Evolutionary conservation across 257 asterid species (phyloP), one percentile per base, ranked within the genome.

Genomic region (Solanum rostratum): DNA sequence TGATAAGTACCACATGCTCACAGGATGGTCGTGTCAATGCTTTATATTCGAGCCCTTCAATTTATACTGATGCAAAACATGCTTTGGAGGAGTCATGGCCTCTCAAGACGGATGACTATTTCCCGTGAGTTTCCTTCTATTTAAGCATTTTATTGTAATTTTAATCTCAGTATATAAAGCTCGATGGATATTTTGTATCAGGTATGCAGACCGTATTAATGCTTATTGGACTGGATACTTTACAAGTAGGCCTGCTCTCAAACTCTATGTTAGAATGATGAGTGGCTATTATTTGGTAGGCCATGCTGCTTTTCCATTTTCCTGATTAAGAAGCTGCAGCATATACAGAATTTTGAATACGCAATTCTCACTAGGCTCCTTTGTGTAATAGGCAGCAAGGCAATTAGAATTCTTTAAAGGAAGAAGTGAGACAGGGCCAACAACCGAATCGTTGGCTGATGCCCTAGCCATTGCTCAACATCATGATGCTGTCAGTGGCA

Each of bases 21-120:
- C 90, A 97, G 99, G 99, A 97, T 93, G 99, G 99, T 63, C 99
- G 99, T 86, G 98, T 97, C 85, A 97, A 95, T 93, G 98, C 95
- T 33, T 90, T 97, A 24, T 97, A 97, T 87, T 97, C 99, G 37
- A 93, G 96, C 71, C 99, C 99, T 82, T 93, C 98, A 33, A 71
- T 97, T 83, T 97, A 97, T 86, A 95, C 99, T 10, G 99, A 97
- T 50, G 94, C 98, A 54, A 97, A 97, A 88, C 27, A 94, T 90
- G 97, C 96, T 85, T 85, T 93, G 85, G 89, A 90, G 9, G 94
- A 95, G 86, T 63, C 97, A 37, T 96, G 98, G 99, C 99, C 99
- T 88, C 98, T 93, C 82, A 95, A 96, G 85, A 85, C 96, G 2
- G 96, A 93, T 27, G 99, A 97, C 86, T 97, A 83, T 88, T 95